These are phyloP conservation scores for Ilex paraguariensis DNA, from an alignment of 305 asterid species.

Conservation along the genomic window DNA sequence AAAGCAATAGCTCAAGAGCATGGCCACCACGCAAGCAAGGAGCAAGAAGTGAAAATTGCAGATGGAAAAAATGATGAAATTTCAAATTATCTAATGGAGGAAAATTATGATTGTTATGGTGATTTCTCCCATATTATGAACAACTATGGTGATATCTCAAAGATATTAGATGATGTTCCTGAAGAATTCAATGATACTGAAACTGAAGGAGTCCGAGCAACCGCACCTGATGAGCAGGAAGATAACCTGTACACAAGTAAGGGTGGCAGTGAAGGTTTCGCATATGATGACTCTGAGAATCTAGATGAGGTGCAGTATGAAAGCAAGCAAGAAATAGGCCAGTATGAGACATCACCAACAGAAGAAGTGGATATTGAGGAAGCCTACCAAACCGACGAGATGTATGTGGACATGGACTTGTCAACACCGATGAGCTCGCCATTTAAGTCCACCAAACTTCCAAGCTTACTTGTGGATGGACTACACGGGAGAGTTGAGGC, in stretches of 20 bases:
- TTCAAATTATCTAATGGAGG: constrained; percentile 48
- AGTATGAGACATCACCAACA: too few relatives aligned
- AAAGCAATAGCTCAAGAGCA: constrained; percentile 36
- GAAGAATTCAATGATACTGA: constrained; percentile 23
- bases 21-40: constrained; percentile 44
- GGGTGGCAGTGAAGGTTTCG: constrained; percentile 2
- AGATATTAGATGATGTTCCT: constrained; percentile 39
- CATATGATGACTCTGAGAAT: too few relatives aligned
- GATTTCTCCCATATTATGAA: constrained; percentile 35
- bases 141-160: constrained; percentile 30
- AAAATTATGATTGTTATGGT: constrained; percentile 35
- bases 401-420: constrained; percentile 15
- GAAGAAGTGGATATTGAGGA: too few relatives aligned
- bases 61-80: constrained; percentile 4
- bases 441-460: too few relatives aligned
- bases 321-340: too few relatives aligned
- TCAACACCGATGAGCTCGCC: constrained; percentile 4
- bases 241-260: neutral
- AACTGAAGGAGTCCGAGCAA: neutral
- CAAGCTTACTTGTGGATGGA: too few relatives aligned
- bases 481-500: too few relatives aligned
- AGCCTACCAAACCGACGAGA: neutral
- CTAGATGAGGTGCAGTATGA: too few relatives aligned
- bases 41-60: constrained; percentile 12
- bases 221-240: neutral